Percentiles rank a stretch among this genome's conserved stretches.
Conservation (phyloP, 306 rosid genomes). For the Lupinus albus region DNA sequence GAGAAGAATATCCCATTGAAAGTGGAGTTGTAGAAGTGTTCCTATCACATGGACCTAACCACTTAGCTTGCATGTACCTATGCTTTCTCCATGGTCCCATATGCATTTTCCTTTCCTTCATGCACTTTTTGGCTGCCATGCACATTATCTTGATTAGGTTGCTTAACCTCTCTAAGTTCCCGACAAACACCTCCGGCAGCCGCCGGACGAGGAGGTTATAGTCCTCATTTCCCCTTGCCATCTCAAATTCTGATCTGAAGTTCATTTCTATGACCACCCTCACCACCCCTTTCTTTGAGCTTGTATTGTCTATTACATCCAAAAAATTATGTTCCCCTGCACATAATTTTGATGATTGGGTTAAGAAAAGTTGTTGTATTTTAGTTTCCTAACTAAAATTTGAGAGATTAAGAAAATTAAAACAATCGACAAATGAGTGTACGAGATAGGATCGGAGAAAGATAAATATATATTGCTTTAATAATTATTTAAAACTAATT, state of each 20-base stretch:
- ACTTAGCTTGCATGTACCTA: constrained; percentile 80
- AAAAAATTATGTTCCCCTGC: constrained; percentile 76
- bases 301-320: constrained; percentile 66
- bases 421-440: too few species aligned
- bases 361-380: not conserved
- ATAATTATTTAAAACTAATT: too few species aligned
- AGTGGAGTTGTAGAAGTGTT: constrained; percentile 47
- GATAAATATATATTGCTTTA: too few species aligned
- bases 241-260: constrained; percentile 79
- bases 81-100: constrained; percentile 95
- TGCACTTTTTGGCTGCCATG: constrained; percentile 73
- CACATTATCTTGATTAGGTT: constrained; percentile 62
- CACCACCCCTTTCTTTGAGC: constrained; percentile 61
- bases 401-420: too few species aligned
- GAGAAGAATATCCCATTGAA: constrained; percentile 34
- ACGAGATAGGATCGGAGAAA: too few species aligned
- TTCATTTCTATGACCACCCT: constrained; percentile 76
- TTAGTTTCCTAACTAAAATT: not conserved
- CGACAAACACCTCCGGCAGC: constrained; percentile 81
- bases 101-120: constrained; percentile 85
- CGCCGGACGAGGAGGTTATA: constrained; percentile 56
- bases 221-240: constrained; percentile 69
- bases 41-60: constrained; percentile 79
- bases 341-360: not conserved
- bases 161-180: constrained; percentile 73